Conservation (phyloP, 176 grass and related monocot species). For the Pontederia crassipes region DNA sequence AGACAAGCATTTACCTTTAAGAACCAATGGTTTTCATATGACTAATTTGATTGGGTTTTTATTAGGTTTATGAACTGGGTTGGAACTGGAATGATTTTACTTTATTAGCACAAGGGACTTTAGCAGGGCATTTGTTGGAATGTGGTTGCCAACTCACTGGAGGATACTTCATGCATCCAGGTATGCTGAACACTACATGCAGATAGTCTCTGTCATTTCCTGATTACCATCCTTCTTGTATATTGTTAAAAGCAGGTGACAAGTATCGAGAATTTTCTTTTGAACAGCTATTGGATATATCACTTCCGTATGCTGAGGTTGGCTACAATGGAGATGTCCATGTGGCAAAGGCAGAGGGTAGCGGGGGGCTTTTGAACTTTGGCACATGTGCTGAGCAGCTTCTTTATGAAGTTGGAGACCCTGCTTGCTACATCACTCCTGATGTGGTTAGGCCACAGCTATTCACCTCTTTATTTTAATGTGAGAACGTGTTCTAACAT, state of each 20-base stretch:
- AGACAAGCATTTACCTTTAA: no score
- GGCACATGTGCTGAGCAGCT: constrained; percentile 87
- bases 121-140: constrained; percentile 88
- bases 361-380: constrained; percentile 55
- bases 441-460: constrained; percentile 62
- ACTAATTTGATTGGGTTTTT: constrained; percentile 23
- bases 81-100: constrained; percentile 69
- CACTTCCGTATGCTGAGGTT: constrained; percentile 87
- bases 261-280: constrained; percentile 57
- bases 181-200: constrained; percentile 15
- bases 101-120: constrained; percentile 65
- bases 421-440: constrained; percentile 79
- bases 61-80: constrained; percentile 88
- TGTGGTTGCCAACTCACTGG: constrained; percentile 98
- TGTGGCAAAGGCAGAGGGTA: constrained; percentile 60
- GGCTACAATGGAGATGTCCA: constrained; percentile 65
- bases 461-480: constrained; percentile 9
- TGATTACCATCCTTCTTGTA: no score
- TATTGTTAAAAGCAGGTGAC: constrained; percentile 59
- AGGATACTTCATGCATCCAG: constrained; percentile 97
- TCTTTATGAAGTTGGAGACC: constrained; percentile 86
- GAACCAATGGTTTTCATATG: constrained; percentile 7
- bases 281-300: constrained; percentile 66
- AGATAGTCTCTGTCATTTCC: no score
- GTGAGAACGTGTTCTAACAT: background rate